Base-by-base conservation (phyloP, 2,329 filamentous ascomycete species). In the Aspergillus spinulosporus region DNA sequence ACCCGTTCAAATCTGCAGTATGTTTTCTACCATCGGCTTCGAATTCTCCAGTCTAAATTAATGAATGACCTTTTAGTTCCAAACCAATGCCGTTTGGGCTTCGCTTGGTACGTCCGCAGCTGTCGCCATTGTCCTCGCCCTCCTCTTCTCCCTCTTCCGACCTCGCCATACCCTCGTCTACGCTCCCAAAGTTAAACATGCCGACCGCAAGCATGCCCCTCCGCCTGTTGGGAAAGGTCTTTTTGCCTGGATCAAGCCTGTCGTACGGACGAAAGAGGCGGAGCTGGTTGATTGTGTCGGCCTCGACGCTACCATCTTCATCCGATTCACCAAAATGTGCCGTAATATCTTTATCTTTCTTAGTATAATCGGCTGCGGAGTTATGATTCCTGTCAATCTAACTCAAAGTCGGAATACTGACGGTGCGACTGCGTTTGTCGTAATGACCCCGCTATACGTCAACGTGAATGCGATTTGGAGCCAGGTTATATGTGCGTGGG, bases 111-210 rank as follows among this genome's bases (percentile, higher is more conserved):
- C 89, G 21, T 96, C 93, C 2, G 70, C 97, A 44, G 88, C 85
- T 54, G 79, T 94, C 68, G 90, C 91, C 6, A 68, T 83, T 60
- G 80, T 86, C 64, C 87, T 96, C 64, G 87, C 90, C 60, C 71
- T 96, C 57, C 76, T 86, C 62, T 99, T 97, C 81, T 96, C 91
- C 60, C 79, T 97, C 66, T 80, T 97, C 54, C 89, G 94, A 59
- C 94, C 94, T 4, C 92, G 92, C 74, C 93, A 97, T 74, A 88
- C 88, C 54, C 84, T 93, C 64, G 90, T 99, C 47, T 99, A 99
- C 76, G 92, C 94, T 3, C 94, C 94, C 40, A 93, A 95, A 72
- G 81, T 95, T 47, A 96, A 96, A 72, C 88, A 97, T 79, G 89
- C 91, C 70, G 93, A 97, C 72, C 86, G 91, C 64, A 91, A 88